Base-by-base conservation (phyloP, 2,329 filamentous ascomycete species). In the Dichotomopilus funicola region DNA sequence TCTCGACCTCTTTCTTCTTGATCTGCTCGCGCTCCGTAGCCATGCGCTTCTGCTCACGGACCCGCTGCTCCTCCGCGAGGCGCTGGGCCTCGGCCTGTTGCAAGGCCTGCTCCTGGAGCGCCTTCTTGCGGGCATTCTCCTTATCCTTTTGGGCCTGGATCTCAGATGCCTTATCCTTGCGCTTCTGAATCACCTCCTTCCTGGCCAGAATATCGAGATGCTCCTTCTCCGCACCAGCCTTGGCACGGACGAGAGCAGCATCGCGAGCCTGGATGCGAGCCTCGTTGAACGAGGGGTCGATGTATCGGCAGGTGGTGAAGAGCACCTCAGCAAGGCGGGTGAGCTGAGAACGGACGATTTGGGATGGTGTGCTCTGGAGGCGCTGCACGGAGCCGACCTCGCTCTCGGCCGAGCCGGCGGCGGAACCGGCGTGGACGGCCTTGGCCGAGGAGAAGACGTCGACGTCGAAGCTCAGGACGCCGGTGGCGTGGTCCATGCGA, bases 371-470 rank as follows among this genome's bases (percentile, higher is more conserved):
- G 78, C 90, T 96, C 78, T 99, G 94, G 48, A 99, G 85, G 66
- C 91, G 88, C 77, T 99, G 94, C 40, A 97, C 89, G 50, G 88
- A 88, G 66, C 87, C 86, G 54, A 82, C 80, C 68, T 96, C 91
- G 61, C 78, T 82, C 75, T 97, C 94, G 47, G 92, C 89, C 54
- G 92, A 96, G 58, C 91, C 91, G 59, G 89, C 85, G 55, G 80
- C 83, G 63, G 90, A 91, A 61, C 91, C 91, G 61, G 88, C 80
- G 73, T 95, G 89, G 59, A 90, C 82, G 63, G 92, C 89, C 79
- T 96, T 97, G 68, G 91, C 86, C 12, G 94, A 96, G 38, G 94
- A 96, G 79, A 99, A 97, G 63, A 99, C 91, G 71, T 99, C 94
- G 53, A 90, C 95, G 72, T 99, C 94, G 66, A 99, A 99, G 71